These are phyloP conservation scores for Auricularia sp. DNA, from an alignment of 768 basidiomycete genomes.

Conservation along the genomic window DNA sequence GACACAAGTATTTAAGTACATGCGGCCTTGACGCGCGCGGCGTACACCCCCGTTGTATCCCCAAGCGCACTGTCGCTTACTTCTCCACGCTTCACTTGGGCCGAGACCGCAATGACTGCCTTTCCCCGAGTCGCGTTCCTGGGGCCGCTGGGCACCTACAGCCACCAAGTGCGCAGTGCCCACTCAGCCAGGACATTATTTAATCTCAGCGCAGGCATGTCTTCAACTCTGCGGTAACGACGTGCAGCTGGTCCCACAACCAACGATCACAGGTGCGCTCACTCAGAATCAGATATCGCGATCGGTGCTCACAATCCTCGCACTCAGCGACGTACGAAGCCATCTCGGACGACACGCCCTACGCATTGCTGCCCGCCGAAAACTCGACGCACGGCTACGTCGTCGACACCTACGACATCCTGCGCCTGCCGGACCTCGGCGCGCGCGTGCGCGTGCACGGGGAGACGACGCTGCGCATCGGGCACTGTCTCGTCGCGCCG, in stretches of 20 bases:
- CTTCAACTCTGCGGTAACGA: conserved; percentile 2
- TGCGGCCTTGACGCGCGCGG: background rate
- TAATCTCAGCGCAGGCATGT: background rate
- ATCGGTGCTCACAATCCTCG: background rate
- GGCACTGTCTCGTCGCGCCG: conserved; percentile 61
- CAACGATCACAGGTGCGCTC: conserved; percentile 3
- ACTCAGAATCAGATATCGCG: background rate
- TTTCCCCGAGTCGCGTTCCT: conserved; percentile 37
- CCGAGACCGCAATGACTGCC: background rate
- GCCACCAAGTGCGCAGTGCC: conserved; percentile 40
- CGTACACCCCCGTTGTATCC: background rate
- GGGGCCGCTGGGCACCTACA: conserved; percentile 62
- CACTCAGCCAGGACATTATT: background rate
- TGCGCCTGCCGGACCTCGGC: conserved; percentile 35
- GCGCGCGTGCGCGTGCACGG: conserved; percentile 45
- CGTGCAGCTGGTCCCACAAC: background rate
- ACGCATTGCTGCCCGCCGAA: conserved; percentile 71
- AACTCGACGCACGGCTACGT: conserved; percentile 69
- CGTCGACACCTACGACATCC: conserved; percentile 58
- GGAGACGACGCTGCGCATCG: conserved; percentile 46
- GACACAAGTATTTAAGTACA: too few relatives aligned
- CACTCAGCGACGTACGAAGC: conserved; percentile 47
- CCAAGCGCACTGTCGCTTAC: background rate
- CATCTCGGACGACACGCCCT: conserved; percentile 32
- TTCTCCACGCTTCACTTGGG: background rate